Evolutionary conservation across 192 early-diverging fungal genomes (phyloP).

Genomic region (Phycomyces nitens): DNA sequence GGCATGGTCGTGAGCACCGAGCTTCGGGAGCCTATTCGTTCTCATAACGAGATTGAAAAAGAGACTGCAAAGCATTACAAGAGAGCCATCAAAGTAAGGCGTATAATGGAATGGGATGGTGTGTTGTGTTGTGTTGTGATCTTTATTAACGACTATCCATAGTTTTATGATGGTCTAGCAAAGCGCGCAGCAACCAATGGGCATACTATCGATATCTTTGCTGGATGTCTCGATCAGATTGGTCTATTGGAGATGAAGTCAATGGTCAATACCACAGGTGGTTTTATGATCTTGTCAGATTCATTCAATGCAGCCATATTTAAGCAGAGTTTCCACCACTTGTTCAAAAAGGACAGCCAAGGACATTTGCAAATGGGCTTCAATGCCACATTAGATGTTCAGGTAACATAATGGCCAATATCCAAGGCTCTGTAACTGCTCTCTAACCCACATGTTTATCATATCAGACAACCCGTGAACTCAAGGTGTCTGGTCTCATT

Average conservation of each 20-base stretch:
- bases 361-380: conserved; percentile 93
- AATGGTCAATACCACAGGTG: conserved; percentile 85
- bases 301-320: conserved; percentile 96
- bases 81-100: conserved; percentile 80
- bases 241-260: conserved; percentile 96
- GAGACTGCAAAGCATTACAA: conserved; percentile 90
- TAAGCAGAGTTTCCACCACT: conserved; percentile 94
- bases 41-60: conserved; percentile 98
- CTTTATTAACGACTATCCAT: not conserved
- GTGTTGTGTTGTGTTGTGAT: not conserved
- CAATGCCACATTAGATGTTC: conserved; percentile 95
- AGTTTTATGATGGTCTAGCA: conserved; percentile 90
- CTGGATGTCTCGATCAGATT: conserved; percentile 96
- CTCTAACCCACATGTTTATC: too few relatives aligned
- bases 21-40: conserved; percentile 90
- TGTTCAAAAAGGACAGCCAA: conserved; percentile 89
- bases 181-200: conserved; percentile 85
- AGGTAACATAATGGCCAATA: conserved; percentile 52
- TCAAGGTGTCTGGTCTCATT: conserved; percentile 94
- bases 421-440: too few relatives aligned
- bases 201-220: conserved; percentile 94
- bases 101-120: not conserved
- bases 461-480: conserved; percentile 84
- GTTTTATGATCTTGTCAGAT: conserved; percentile 92
- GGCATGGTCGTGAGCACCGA: conserved; percentile 92